A percentile compares a stretch with the other conserved stretches of the same genome.
phyloP scores from a whole-genome alignment of 768 basidiomycete genomes.

The Hypholoma sublateritium region DNA sequence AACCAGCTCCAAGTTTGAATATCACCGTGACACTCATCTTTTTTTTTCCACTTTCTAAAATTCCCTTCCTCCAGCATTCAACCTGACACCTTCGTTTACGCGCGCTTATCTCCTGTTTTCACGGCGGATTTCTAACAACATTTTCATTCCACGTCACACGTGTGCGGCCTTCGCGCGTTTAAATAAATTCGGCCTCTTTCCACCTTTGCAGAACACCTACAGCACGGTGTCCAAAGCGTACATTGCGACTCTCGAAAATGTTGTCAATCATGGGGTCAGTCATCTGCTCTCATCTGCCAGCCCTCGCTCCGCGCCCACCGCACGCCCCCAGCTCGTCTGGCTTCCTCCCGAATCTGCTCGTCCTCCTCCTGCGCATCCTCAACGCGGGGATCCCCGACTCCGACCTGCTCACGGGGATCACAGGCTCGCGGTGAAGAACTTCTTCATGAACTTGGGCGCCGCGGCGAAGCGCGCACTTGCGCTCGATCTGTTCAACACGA shows the following conservation, averaged over 20 bases:
- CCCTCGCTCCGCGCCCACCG: background rate
- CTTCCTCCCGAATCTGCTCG: constrained; percentile 89
- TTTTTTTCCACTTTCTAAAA: background rate
- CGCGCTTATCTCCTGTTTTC: background rate
- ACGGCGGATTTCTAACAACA: background rate
- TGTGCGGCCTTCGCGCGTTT: background rate
- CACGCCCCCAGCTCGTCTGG: constrained; percentile 67
- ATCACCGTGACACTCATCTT: background rate
- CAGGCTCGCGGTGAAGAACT: constrained; percentile 87
- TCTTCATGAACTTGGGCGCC: constrained; percentile 69
- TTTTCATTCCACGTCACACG: background rate
- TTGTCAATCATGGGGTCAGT: constrained; percentile 76
- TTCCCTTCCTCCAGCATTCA: background rate
- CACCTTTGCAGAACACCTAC: constrained; percentile 64
- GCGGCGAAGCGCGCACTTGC: constrained; percentile 44
- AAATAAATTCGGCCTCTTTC: background rate
- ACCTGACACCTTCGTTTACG: no score
- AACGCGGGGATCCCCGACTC: constrained; percentile 92
- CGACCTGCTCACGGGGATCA: constrained; percentile 60
- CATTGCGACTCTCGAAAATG: constrained; percentile 65
- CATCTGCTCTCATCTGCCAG: background rate
- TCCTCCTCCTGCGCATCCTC: constrained; percentile 80
- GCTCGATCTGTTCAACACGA: constrained; percentile 79
- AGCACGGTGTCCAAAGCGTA: constrained; percentile 81
- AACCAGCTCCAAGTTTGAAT: no score